Conservation (phyloP, 164 flowering plant species). For the Platanus orientalis region DNA sequence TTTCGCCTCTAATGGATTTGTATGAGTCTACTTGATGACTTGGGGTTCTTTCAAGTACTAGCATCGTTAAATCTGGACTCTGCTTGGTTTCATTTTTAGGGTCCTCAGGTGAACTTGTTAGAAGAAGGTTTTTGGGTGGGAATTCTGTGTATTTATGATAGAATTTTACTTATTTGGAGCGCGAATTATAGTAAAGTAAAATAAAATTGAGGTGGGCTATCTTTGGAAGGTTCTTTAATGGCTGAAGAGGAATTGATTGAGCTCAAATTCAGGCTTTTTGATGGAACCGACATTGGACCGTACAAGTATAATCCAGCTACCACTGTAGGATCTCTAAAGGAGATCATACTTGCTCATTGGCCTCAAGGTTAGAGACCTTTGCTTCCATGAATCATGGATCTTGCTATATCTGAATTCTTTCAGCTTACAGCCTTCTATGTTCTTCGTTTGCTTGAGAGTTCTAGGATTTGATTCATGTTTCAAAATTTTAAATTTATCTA, state of each 20-base stretch:
- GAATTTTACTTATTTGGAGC: neutral
- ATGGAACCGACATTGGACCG: conserved; percentile 79
- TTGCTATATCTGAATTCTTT: neutral
- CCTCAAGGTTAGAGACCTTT: conserved; percentile 52
- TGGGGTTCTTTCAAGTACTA: neutral
- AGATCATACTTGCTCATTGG: conserved; percentile 61
- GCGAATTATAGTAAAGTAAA: conserved; percentile 4
- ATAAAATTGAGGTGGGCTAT: conserved; percentile 26
- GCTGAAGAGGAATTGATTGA: conserved; percentile 59
- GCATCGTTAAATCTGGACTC: conserved; percentile 21
- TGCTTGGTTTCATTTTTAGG: neutral
- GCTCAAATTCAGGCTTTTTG: conserved; percentile 65
- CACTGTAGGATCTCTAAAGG: conserved; percentile 60
- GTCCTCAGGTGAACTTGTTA: neutral
- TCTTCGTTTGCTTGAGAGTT: neutral
- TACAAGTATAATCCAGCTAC: conserved; percentile 43
- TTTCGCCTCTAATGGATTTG: neutral
- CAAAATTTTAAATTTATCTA: neutral
- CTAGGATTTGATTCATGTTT: neutral
- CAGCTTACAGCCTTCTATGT: neutral
- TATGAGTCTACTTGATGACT: neutral
- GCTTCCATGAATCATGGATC: neutral
- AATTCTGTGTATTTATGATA: neutral
- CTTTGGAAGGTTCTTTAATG: conserved; percentile 29
- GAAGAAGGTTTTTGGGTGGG: neutral